phyloP scores from a whole-genome alignment of 345 rosid species.

The Sisymbrium irio region DNA sequence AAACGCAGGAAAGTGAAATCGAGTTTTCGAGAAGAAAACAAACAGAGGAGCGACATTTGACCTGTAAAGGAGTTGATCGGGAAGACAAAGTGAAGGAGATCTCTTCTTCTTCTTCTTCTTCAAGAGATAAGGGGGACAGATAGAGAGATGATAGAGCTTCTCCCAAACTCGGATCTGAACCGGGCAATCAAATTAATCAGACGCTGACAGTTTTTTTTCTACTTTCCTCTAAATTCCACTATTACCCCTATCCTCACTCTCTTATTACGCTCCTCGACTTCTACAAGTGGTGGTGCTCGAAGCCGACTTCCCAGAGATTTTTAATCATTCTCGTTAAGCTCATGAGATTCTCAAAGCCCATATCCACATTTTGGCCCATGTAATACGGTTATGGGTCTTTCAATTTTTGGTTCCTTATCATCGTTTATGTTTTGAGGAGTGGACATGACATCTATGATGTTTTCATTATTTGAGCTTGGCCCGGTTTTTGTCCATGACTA shows the following conservation, averaged over 20 bases:
- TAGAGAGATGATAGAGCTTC: constrained; percentile 12
- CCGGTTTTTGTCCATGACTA: not conserved
- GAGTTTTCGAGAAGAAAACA: not conserved
- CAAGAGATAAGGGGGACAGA: constrained; percentile 2
- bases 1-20: not conserved
- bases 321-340: too few species aligned
- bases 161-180: constrained; percentile 27
- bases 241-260: not conserved
- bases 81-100: constrained; percentile 16
- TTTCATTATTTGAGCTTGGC: not conserved
- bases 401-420: too few species aligned
- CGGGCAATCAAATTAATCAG: constrained; percentile 17
- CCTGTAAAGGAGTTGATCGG: constrained; percentile 20
- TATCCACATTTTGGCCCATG: too few species aligned
- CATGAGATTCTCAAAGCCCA: too few species aligned
- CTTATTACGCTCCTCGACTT: not conserved
- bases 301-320: too few species aligned
- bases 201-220: constrained; percentile 8
- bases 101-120: constrained; percentile 4
- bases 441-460: not conserved
- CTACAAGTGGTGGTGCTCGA: too few species aligned
- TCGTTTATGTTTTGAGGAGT: not conserved
- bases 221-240: not conserved
- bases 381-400: too few species aligned
- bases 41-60: not conserved